Conservation (phyloP, 176 grass and related monocot species). For the Bothriochloa decipiens region DNA sequence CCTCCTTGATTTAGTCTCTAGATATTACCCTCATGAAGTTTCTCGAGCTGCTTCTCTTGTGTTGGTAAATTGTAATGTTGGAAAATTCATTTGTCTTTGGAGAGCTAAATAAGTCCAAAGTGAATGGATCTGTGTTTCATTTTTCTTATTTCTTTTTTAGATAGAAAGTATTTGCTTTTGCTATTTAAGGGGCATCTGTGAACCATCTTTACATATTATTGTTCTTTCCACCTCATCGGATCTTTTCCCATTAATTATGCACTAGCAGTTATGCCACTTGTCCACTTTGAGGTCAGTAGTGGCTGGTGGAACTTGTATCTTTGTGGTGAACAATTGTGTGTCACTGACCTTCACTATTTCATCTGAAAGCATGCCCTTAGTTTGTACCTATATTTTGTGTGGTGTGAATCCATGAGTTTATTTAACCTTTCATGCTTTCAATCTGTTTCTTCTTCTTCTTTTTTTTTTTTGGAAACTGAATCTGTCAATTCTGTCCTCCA, state of each 20-base stretch:
- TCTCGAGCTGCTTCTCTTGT: slow-evolving; percentile 73
- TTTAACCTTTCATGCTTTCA: slow-evolving; percentile 23
- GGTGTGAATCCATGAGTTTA: neutral
- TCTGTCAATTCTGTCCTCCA: neutral
- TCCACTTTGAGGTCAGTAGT: neutral
- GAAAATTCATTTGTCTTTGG: neutral
- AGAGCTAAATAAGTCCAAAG: slow-evolving; percentile 15
- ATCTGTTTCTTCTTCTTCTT: too few species aligned
- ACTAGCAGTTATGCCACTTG: slow-evolving; percentile 22
- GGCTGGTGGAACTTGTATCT: slow-evolving; percentile 25
- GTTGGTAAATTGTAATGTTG: slow-evolving; percentile 60
- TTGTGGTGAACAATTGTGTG: neutral
- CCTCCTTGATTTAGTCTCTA: slow-evolving; percentile 67
- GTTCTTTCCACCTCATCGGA: slow-evolving; percentile 14
- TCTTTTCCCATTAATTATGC: slow-evolving; percentile 16
- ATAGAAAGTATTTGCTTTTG: slow-evolving; percentile 20
- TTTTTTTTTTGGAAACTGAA: neutral
- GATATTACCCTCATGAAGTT: slow-evolving; percentile 95
- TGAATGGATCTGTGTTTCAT: neutral
- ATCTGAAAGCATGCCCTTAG: slow-evolving; percentile 17
- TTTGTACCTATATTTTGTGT: slow-evolving; percentile 15
- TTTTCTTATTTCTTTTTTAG: neutral
- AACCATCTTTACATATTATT: slow-evolving; percentile 11
- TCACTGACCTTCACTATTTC: neutral
- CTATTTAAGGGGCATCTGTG: neutral